Percentiles rank a stretch among this genome's conserved stretches.
phyloP scores from a whole-genome alignment of 345 rosid genomes.

The Euphorbia pulcherrima region DNA sequence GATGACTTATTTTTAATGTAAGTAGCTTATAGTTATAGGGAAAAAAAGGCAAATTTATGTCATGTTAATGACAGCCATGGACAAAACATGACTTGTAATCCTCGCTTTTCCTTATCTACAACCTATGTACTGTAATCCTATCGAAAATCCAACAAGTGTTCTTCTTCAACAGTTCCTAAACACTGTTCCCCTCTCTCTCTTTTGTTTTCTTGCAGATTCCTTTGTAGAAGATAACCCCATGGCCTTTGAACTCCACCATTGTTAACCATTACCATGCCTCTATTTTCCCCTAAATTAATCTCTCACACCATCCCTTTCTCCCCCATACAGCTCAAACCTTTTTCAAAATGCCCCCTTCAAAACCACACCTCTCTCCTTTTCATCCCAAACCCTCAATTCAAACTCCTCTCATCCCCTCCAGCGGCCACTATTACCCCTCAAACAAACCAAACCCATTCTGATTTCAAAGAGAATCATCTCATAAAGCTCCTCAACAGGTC shows the following conservation, averaged over 20 bases:
- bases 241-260: slow-evolving; percentile 9
- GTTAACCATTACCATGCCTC: slow-evolving; percentile 24
- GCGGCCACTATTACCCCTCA: slow-evolving; percentile 31
- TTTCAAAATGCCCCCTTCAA: slow-evolving; percentile 27
- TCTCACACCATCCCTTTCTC: slow-evolving; percentile 26
- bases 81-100: neutral
- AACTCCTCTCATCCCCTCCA: slow-evolving; percentile 17
- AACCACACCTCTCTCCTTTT: slow-evolving; percentile 12
- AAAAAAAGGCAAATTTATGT: neutral
- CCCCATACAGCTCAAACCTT: slow-evolving; percentile 26
- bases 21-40: neutral
- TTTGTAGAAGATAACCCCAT: slow-evolving; percentile 8
- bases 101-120: slow-evolving; percentile 21
- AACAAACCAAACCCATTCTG: slow-evolving; percentile 42
- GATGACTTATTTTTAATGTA: too few species aligned
- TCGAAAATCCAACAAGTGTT: neutral
- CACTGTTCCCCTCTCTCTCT: neutral
- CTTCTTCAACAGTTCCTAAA: neutral
- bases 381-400: slow-evolving; percentile 20
- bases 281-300: slow-evolving; percentile 34
- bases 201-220: neutral
- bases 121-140: slow-evolving; percentile 13
- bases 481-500: slow-evolving; percentile 53
- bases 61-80: neutral
- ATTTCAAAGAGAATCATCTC: slow-evolving; percentile 53